Evolutionary conservation across 805 yeast species (phyloP), one percentile per base, ranked within the genome.

Genomic region (Myxozyma mucilagina): DNA sequence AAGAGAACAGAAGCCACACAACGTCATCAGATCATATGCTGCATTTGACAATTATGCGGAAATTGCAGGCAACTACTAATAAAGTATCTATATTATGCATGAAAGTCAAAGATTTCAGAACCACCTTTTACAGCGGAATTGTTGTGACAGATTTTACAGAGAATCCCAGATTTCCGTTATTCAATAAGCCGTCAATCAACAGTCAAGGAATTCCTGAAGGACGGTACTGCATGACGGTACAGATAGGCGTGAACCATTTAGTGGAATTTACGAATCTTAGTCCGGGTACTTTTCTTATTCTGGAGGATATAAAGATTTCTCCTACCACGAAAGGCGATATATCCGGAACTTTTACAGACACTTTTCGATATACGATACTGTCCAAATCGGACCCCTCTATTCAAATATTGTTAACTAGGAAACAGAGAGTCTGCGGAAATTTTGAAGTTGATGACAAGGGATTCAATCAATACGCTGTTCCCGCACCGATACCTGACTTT

Each of bases 71-170:
- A 5, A 36, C 34, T 29, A 4, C 9, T 8, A 13, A 20, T 10
- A 50, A 38, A 14, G 38, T 11, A 10, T 16, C 42, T n/a, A 29
- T 38, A n/a, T 20, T 50, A 16, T 38, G 53, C 45, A 41, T 35
- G 35, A 20, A 35, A 6, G 45, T 50, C 10, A 11, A 20, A 10
- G 29, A 18, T 8, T 50, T 50, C n/a, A n/a, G 35, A 20, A n/a
- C 38, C 32, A 13, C 35, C 10, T n/a, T 7, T 3, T 3, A 13
- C 20, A 24, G 24, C 8, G 53, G 53, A 38, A 9, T 38, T 10
- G 42, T 50, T 6, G 24, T 50, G 14, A 50, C 53, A 5, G 53
- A 50, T 38, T 50, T 35, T 39, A 34, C 53, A 6, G 53, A 50
- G 31, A 50, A 50, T 24, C 16, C 44, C 7, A 13, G 18, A 16